These are phyloP conservation scores for Carallia brachiata DNA, from an alignment of 345 rosid genomes.

Conservation along the genomic window DNA sequence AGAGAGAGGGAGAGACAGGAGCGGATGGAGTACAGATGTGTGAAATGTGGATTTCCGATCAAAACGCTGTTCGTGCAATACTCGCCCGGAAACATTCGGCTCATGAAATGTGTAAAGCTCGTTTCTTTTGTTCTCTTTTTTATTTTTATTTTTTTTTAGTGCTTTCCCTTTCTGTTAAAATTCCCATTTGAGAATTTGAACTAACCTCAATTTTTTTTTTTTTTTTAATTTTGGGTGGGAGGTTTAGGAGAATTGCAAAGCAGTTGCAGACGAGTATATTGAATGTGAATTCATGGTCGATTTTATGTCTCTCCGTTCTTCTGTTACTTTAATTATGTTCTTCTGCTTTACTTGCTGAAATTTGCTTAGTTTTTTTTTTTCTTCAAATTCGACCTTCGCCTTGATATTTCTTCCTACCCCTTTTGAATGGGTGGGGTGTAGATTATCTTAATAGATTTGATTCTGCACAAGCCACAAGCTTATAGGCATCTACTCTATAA, in stretches of 20 bases:
- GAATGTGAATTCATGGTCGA: constrained; percentile 82
- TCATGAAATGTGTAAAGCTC: constrained; percentile 68
- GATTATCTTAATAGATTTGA: constrained; percentile 83
- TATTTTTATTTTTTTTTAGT: not conserved
- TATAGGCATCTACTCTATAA: constrained; percentile 74
- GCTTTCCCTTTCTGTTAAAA: not conserved
- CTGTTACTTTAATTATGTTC: not conserved
- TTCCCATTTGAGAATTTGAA: not conserved
- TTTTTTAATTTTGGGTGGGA: not conserved
- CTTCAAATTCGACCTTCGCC: not conserved
- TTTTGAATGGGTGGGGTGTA: constrained; percentile 19
- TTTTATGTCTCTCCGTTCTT: constrained; percentile 3
- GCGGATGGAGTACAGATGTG: constrained; percentile 51
- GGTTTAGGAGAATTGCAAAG: constrained; percentile 57
- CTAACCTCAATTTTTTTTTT: not conserved
- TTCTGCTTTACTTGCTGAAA: not conserved
- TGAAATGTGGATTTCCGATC: constrained; percentile 56
- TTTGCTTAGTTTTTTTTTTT: not conserved
- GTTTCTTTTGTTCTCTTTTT: not conserved
- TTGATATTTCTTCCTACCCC: not conserved
- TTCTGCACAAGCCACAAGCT: constrained; percentile 75
- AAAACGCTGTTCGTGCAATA: constrained; percentile 60
- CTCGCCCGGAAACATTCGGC: constrained; percentile 71
- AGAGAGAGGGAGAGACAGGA: not conserved
- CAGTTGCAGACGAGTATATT: constrained; percentile 70